Conservation (phyloP, 2,329 filamentous ascomycete species). For the Monosporascus sp. region DNA sequence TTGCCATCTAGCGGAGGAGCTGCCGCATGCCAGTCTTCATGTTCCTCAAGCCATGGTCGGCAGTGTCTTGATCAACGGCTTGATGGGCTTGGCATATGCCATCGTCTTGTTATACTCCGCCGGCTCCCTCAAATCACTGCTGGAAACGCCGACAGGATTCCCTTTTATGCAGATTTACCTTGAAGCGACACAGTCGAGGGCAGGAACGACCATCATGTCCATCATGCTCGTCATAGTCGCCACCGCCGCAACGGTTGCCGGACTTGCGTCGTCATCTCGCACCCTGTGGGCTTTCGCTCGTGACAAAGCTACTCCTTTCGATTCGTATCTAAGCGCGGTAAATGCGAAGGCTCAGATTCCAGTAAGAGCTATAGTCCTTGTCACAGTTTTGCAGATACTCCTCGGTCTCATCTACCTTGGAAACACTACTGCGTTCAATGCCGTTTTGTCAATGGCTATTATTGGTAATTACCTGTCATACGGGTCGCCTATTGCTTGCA, state of each 20-base stretch:
- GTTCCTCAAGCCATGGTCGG: conserved; percentile 30
- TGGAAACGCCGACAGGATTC: too few relatives aligned
- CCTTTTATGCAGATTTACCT: too few relatives aligned
- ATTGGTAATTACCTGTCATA: conserved; percentile 39
- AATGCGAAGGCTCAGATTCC: too few relatives aligned
- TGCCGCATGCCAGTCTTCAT: conserved; percentile 27
- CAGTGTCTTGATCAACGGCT: conserved; percentile 34
- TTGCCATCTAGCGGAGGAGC: conserved; percentile 28
- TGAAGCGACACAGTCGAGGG: too few relatives aligned
- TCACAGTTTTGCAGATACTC: conserved; percentile 21
- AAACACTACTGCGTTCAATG: conserved; percentile 36
- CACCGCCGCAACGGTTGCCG: too few relatives aligned
- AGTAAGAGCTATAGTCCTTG: conserved; percentile 15
- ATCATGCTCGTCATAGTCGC: too few relatives aligned
- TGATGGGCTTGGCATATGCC: conserved; percentile 37
- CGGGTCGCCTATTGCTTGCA: conserved; percentile 28
- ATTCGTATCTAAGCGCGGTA: too few relatives aligned
- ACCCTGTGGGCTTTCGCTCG: too few relatives aligned
- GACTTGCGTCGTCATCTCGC: too few relatives aligned
- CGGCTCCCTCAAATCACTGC: not conserved
- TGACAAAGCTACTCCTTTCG: too few relatives aligned
- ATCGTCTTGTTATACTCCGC: conserved; percentile 37
- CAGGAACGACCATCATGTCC: too few relatives aligned
- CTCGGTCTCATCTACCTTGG: conserved; percentile 35
- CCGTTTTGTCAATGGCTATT: conserved; percentile 35